phyloP scores from a whole-genome alignment of 1,139 yeast species.

The Zhuliangozyma blackwelliae region DNA sequence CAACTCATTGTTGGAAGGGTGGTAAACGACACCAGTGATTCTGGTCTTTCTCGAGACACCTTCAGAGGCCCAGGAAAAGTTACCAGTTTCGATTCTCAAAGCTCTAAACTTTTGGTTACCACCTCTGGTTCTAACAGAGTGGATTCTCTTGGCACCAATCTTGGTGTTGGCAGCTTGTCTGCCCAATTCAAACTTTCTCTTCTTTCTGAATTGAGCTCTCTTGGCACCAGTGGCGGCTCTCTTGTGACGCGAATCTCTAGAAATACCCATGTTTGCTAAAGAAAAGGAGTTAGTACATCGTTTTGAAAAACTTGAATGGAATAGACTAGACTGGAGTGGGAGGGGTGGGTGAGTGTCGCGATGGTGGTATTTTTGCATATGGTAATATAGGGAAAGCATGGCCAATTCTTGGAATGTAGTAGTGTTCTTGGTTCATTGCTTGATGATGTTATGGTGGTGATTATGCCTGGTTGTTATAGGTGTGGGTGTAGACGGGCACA shows the following conservation, averaged over 20 bases:
- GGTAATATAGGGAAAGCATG: too few relatives aligned
- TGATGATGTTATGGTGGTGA: too few relatives aligned
- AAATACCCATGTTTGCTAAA: slow-evolving; percentile 81
- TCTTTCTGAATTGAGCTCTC: slow-evolving; percentile 99
- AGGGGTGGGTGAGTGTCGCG: too few relatives aligned
- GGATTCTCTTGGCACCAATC: slow-evolving; percentile 98
- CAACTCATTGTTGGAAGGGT: slow-evolving; percentile 99
- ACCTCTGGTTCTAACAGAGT: slow-evolving; percentile 99
- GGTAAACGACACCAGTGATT: slow-evolving; percentile 96
- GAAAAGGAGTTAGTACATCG: slow-evolving; percentile 22
- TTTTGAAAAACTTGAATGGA: too few relatives aligned
- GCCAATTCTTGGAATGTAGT: too few relatives aligned
- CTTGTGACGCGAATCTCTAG: slow-evolving; percentile 99
- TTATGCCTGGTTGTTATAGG: too few relatives aligned
- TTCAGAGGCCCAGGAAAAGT: slow-evolving; percentile 99
- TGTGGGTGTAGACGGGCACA: too few relatives aligned
- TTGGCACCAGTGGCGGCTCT: slow-evolving; percentile 99
- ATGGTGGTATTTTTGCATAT: too few relatives aligned
- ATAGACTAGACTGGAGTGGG: too few relatives aligned
- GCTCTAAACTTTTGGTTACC: slow-evolving; percentile 99
- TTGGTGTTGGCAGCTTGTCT: slow-evolving; percentile 99
- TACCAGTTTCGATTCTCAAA: slow-evolving; percentile 98
- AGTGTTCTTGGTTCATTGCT: too few relatives aligned
- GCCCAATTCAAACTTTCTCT: slow-evolving; percentile 99
- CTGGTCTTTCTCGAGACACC: slow-evolving; percentile 99